phyloP scores from a whole-genome alignment of 495 filamentous ascomycete genomes.

The Cercophora newfieldiana region DNA sequence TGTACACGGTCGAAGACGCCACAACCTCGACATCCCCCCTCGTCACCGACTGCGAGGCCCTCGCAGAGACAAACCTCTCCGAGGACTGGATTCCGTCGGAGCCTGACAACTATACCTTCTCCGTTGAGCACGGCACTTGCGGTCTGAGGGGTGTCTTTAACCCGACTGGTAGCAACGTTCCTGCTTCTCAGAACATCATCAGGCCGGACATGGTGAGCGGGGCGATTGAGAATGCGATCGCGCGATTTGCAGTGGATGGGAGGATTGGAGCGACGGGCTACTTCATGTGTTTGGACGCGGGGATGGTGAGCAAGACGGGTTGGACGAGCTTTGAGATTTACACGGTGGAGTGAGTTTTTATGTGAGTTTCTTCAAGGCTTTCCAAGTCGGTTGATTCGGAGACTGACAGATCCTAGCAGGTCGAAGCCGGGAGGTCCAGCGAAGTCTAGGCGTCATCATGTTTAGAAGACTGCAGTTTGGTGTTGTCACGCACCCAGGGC shows the following conservation, averaged over 20 bases:
- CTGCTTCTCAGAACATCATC: not conserved
- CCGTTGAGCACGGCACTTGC: conserved; percentile 6
- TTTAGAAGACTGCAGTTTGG: not conserved
- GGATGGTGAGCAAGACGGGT: not conserved
- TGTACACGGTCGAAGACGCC: not conserved
- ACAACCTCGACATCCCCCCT: not conserved
- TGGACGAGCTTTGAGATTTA: not conserved
- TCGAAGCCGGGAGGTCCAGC: too few species aligned
- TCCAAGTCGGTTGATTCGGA: not conserved
- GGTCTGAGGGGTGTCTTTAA: not conserved
- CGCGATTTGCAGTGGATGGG: not conserved
- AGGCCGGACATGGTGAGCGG: not conserved
- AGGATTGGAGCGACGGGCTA: not conserved
- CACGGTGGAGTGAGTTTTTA: not conserved
- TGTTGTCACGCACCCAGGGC: too few species aligned
- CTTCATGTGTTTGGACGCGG: not conserved
- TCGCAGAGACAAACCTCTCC: not conserved
- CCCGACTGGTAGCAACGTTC: not conserved
- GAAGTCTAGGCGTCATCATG: too few species aligned
- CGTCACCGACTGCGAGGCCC: not conserved
- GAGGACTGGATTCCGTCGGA: not conserved
- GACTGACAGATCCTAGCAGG: too few species aligned
- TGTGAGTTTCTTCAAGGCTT: not conserved
- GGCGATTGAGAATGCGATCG: not conserved
- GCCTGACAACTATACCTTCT: not conserved